These are phyloP conservation scores for Rhododendron simsii DNA, from an alignment of 148 eudicot genomes.

Conservation along the genomic window DNA sequence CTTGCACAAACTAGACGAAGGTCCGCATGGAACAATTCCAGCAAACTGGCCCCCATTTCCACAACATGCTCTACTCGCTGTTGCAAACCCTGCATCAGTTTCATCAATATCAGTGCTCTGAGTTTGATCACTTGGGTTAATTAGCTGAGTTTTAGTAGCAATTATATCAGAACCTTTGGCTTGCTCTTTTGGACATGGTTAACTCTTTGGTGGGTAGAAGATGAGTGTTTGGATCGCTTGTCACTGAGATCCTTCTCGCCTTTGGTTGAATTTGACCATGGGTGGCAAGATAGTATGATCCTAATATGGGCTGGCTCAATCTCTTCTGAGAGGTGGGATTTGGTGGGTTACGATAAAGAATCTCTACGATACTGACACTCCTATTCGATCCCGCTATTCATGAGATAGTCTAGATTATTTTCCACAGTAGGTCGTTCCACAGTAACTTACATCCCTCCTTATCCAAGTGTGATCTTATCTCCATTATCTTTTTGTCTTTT, in stretches of 20 bases:
- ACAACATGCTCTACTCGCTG: slow-evolving; percentile 84
- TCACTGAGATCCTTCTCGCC: not conserved
- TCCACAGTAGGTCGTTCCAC: not conserved
- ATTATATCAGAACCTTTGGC: not conserved
- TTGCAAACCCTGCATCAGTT: slow-evolving; percentile 59
- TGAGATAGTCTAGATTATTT: not conserved
- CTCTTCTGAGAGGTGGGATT: not conserved
- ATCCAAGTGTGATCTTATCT: not conserved
- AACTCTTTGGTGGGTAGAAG: not conserved
- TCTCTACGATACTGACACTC: not conserved
- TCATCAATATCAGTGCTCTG: not conserved
- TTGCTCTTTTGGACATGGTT: not conserved
- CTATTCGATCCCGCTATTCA: not conserved
- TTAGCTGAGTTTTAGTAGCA: not conserved
- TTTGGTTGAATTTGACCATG: not conserved
- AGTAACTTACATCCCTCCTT: not conserved
- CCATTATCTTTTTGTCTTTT: not conserved
- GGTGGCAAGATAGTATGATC: not conserved
- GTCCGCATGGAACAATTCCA: slow-evolving; percentile 88
- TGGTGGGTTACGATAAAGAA: not conserved
- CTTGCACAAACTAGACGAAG: slow-evolving; percentile 69
- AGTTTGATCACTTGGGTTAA: not conserved
- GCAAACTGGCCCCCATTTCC: slow-evolving; percentile 95
- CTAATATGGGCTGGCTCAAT: not conserved
- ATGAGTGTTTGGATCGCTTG: not conserved